Base-by-base conservation (phyloP, 306 rosid species). In the Cajanus cajan region DNA sequence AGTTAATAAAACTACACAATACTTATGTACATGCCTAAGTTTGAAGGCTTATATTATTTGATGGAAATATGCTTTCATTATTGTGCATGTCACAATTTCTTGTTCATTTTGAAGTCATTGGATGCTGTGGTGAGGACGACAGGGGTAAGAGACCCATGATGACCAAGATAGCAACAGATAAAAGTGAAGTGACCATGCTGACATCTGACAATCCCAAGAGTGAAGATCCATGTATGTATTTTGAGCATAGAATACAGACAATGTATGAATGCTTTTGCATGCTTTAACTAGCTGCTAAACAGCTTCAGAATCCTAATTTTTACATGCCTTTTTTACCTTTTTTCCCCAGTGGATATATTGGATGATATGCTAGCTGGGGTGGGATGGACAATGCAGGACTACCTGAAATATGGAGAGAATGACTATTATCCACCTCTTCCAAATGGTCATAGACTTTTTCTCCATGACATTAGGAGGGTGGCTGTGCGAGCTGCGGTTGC, bases 351-450 rank as follows among this genome's bases (percentile, higher is more conserved):
- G 96, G 98, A 93, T 74, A 88, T 93, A 70, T 90, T 93, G 92
- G 99, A 95, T 82, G 98, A 93, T 84, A 93, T 95, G 99, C 83
- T 95, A 87, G 88, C 96, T 65, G 98, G 99, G 39, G 86, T 93
- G 69, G 98, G 99, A 87, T 95, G 96, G 98, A 84, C 99, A 45
- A 93, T 95, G 98, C 98, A 90, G 73, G 99, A 95, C 68, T 95
- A 93, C 88, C 85, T 95, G 85, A 93, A 93, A 78, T 43, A 91
- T 70, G 99, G 99, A 19, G 97, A 93, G 79, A 85, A 91, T 83
- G 98, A 95, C 83, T 93, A 95, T 90, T 93, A 93, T 28, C 99
- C 99, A 7, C 98, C 97, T 85, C 98, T 93, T 85, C 80, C 90
- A 33, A 95, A 95, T 84, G 98, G 98, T 66, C 94, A 93, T 76